phyloP scores from a whole-genome alignment of 2,329 filamentous ascomycete genomes.

The Calonectria naviculata region DNA sequence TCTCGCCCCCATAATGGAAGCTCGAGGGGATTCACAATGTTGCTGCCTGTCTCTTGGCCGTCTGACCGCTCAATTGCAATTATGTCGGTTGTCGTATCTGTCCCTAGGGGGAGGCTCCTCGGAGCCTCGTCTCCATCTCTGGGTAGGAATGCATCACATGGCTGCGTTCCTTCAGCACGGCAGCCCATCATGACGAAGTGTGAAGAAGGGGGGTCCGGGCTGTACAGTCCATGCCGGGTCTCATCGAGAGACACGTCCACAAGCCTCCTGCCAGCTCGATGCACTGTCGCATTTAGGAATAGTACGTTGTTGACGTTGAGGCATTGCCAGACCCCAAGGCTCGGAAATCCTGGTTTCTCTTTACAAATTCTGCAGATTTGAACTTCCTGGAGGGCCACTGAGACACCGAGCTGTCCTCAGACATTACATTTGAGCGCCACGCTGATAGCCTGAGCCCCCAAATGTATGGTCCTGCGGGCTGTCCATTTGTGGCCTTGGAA shows the following conservation, averaged over 20 bases:
- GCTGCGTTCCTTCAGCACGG: background rate
- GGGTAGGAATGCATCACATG: background rate
- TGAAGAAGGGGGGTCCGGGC: too few relatives aligned
- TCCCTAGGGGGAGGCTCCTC: background rate
- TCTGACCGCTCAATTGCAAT: background rate
- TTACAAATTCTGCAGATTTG: background rate
- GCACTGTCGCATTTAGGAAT: background rate
- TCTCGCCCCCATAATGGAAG: background rate
- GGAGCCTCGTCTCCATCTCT: background rate
- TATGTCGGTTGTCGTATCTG: too few relatives aligned
- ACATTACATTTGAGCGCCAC: background rate
- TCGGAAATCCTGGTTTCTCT: background rate
- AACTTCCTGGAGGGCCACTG: background rate
- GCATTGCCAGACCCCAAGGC: background rate
- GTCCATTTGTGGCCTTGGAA: background rate
- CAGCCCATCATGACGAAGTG: background rate
- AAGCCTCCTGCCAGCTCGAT: background rate
- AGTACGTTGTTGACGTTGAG: background rate
- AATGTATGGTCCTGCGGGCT: background rate
- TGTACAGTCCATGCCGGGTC: background rate
- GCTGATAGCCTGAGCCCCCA: background rate
- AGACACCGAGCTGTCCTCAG: background rate
- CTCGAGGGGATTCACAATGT: background rate
- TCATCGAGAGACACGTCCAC: background rate
- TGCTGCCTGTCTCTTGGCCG: background rate